Evolutionary conservation across 345 rosid species (phyloP).

Genomic region (Ceriops tagal): DNA sequence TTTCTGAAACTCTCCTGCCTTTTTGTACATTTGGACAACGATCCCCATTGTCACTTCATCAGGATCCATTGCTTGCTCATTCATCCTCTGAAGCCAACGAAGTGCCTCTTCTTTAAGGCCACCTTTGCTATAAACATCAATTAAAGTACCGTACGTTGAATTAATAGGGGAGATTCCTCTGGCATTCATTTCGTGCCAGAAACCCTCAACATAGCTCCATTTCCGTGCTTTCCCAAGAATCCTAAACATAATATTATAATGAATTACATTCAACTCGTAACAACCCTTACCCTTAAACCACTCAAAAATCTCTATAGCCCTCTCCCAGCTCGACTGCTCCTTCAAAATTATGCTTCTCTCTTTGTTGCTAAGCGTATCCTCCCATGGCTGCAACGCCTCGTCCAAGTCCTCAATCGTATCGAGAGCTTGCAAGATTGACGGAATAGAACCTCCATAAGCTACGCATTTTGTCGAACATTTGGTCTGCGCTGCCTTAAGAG

Average conservation of each 20-base stretch:
- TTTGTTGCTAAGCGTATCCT: conserved; percentile 60
- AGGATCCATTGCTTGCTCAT: conserved; percentile 61
- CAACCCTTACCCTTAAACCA: conserved; percentile 73
- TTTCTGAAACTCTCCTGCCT: conserved; percentile 63
- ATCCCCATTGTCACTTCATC: conserved; percentile 81
- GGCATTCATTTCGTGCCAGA: conserved; percentile 66
- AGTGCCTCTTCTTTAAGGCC: conserved; percentile 60
- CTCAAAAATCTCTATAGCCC: conserved; percentile 81
- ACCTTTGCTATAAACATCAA: conserved; percentile 84
- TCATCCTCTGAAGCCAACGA: conserved; percentile 77
- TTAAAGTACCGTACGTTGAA: conserved; percentile 82
- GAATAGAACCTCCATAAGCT: conserved; percentile 63
- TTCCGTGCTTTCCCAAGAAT: conserved; percentile 64
- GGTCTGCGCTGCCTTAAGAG: conserved; percentile 39
- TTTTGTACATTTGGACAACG: conserved; percentile 86
- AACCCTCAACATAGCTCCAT: conserved; percentile 53
- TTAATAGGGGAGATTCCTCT: conserved; percentile 54
- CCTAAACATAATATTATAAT: conserved; percentile 73
- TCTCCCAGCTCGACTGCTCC: conserved; percentile 77
- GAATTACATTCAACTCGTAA: conserved; percentile 79
- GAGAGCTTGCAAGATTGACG: conserved; percentile 63
- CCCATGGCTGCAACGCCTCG: conserved; percentile 77
- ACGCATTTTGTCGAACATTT: conserved; percentile 79
- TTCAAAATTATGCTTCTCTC: conserved; percentile 84
- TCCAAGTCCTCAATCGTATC: conserved; percentile 57